Evolutionary conservation across 2,329 filamentous ascomycete genomes (phyloP).

Genomic region (Fusarium musae): DNA sequence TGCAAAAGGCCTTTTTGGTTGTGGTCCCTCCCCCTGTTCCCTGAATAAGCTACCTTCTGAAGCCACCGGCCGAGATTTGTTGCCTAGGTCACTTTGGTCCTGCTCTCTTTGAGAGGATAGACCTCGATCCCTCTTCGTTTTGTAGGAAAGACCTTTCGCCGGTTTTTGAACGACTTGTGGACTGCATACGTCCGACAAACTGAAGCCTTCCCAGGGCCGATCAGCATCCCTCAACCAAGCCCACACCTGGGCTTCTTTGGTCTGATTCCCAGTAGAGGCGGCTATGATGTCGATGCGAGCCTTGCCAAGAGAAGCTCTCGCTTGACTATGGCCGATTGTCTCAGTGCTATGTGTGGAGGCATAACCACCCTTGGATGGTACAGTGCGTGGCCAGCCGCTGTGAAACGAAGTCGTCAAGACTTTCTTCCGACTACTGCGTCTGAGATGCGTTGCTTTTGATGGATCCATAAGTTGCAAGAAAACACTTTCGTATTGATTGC

Average conservation of each 20-base stretch:
- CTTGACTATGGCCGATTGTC: neutral
- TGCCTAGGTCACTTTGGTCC: neutral
- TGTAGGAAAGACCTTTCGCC: neutral
- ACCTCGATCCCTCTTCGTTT: neutral
- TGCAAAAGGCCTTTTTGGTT: neutral
- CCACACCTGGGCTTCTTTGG: neutral
- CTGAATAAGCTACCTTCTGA: neutral
- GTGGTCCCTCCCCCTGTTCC: neutral
- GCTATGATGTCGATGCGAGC: neutral
- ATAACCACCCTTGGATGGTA: neutral
- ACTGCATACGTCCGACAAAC: neutral
- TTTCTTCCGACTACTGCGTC: neutral
- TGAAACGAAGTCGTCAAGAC: neutral
- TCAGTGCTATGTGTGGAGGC: neutral
- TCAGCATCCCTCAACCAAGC: slow-evolving; percentile 17
- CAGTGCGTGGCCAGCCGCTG: neutral
- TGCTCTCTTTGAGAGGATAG: neutral
- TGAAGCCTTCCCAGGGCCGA: slow-evolving; percentile 23
- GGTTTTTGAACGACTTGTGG: neutral
- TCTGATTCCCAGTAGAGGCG: neutral
- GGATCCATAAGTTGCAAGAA: neutral
- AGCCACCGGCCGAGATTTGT: neutral
- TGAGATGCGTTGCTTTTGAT: neutral
- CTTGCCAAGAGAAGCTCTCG: neutral
- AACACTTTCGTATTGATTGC: neutral